A percentile compares a stretch with the other conserved stretches of the same genome.
These are phyloP conservation scores for Cynara cardunculus DNA, from an alignment of 129 eudicot genomes.

Conservation along the genomic window DNA sequence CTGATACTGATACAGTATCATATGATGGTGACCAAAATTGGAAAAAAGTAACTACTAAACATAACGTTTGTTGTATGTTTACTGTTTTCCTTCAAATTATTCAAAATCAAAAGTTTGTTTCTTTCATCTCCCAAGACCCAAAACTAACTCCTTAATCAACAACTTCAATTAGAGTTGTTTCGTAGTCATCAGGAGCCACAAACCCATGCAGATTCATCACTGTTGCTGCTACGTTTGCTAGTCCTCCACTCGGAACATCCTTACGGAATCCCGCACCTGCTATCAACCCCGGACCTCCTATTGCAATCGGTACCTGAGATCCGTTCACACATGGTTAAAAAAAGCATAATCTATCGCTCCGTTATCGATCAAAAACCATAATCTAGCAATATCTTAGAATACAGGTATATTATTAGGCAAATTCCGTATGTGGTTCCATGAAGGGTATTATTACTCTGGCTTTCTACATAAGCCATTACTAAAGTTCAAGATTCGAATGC, in stretches of 20 bases:
- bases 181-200: slow-evolving; percentile 86
- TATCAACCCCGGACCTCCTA: slow-evolving; percentile 86
- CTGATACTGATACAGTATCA: too few species aligned
- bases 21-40: slow-evolving; percentile 10
- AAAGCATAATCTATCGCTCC: not conserved
- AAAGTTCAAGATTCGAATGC: not conserved
- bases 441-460: not conserved
- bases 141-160: slow-evolving; percentile 37
- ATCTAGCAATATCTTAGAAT: not conserved
- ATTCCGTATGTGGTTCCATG: not conserved
- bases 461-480: not conserved
- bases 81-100: slow-evolving; percentile 15
- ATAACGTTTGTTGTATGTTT: too few species aligned
- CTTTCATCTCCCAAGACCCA: not conserved
- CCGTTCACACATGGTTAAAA: not conserved
- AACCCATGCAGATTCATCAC: slow-evolving; percentile 89
- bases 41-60: slow-evolving; percentile 4
- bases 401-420: not conserved
- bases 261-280: slow-evolving; percentile 71
- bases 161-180: slow-evolving; percentile 84
- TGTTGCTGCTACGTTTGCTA: slow-evolving; percentile 93
- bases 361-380: not conserved
- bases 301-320: slow-evolving; percentile 81
- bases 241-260: slow-evolving; percentile 73
- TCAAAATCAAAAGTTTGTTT: not conserved